A percentile compares a stretch with the other conserved stretches of the same genome.
phyloP scores from a whole-genome alignment of 192 early-diverging fungal genomes.

The Coemansia sp. region DNA sequence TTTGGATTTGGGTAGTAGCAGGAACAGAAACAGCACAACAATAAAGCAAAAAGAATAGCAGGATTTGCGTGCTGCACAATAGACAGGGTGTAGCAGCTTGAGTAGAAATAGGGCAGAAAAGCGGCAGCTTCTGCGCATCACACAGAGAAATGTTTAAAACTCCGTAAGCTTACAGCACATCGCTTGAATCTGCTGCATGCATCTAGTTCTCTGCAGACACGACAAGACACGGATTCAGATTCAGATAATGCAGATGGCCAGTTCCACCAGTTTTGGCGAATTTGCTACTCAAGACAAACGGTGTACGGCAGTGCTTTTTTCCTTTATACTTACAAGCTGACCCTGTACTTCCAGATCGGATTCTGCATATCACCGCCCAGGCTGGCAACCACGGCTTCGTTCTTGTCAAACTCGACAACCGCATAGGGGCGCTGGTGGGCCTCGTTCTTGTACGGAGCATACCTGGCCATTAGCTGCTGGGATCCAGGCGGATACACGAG shows the following conservation, averaged over 20 bases:
- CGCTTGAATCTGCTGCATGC: too few species aligned
- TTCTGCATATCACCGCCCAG: slow-evolving; percentile 74
- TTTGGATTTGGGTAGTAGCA: background rate
- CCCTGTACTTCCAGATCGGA: slow-evolving; percentile 76
- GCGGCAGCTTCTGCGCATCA: background rate
- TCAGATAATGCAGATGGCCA: too few species aligned
- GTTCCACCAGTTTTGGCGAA: too few species aligned
- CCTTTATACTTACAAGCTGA: slow-evolving; percentile 69
- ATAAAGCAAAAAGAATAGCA: slow-evolving; percentile 1
- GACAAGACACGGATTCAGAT: too few species aligned
- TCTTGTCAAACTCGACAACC: slow-evolving; percentile 94
- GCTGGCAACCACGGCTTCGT: slow-evolving; percentile 84
- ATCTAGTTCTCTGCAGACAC: too few species aligned
- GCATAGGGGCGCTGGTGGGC: slow-evolving; percentile 79
- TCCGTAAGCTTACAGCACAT: background rate
- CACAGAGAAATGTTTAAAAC: background rate
- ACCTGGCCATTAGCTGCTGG: slow-evolving; percentile 56
- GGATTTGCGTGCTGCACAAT: slow-evolving; percentile 1
- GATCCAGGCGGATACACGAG: slow-evolving; percentile 69
- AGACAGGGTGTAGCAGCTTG: background rate
- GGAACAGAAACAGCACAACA: too few species aligned
- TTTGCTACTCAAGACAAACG: too few species aligned
- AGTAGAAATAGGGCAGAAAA: too few species aligned
- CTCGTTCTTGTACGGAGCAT: slow-evolving; percentile 58
- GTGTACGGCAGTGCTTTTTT: background rate